phyloP scores from a whole-genome alignment of 2,329 filamentous ascomycete species.

The Diaporthe destruens region DNA sequence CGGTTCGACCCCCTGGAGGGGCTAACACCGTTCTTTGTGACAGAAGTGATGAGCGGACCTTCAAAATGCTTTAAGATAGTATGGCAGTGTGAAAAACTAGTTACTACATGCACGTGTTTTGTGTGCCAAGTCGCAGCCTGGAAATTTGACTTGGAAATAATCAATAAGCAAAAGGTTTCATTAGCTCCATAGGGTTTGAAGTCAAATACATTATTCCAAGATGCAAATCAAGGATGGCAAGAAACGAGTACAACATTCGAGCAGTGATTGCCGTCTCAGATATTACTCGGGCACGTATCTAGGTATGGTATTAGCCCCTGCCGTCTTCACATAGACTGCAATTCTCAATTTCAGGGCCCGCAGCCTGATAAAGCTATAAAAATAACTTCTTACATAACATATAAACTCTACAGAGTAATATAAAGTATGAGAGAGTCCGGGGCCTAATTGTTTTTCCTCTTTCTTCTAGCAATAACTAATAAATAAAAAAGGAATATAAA shows the following conservation, averaged over 20 bases:
- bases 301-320: too few relatives aligned
- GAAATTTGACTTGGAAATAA: not conserved
- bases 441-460: too few relatives aligned
- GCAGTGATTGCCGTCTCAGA: too few relatives aligned
- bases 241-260: not conserved
- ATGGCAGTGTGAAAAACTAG: too few relatives aligned
- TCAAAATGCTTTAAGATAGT: not conserved
- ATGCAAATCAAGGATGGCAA: not conserved
- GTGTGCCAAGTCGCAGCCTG: not conserved
- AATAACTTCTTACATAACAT: too few relatives aligned
- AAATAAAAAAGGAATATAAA: too few relatives aligned
- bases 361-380: not conserved
- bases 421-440: too few relatives aligned
- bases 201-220: not conserved
- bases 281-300: too few relatives aligned
- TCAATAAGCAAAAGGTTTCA: not conserved
- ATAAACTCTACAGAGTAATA: too few relatives aligned
- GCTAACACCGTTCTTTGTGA: not conserved
- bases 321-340: too few relatives aligned
- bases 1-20: slow-evolving; percentile 15
- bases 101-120: not conserved
- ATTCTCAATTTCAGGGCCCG: not conserved
- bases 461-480: too few relatives aligned
- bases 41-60: not conserved
- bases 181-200: not conserved